These are phyloP conservation scores for Tuber aestivum DNA, from an alignment of 495 filamentous ascomycete species.

Conservation along the genomic window DNA sequence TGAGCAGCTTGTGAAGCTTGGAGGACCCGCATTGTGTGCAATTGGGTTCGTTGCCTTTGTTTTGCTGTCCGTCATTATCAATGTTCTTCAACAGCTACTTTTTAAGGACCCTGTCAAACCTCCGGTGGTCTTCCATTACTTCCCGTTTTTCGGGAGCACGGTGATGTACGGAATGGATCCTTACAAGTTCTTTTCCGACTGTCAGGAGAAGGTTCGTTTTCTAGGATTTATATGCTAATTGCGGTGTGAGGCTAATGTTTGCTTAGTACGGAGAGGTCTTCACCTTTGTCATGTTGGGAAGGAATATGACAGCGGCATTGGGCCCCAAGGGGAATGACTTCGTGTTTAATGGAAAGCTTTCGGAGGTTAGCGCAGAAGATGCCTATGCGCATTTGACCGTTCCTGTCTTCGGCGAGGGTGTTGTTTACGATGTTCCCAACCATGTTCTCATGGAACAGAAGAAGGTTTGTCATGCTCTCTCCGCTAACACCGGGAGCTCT, in stretches of 20 bases:
- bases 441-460: slow-evolving; percentile 81
- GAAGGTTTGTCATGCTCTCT: slow-evolving; percentile 46
- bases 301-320: slow-evolving; percentile 68
- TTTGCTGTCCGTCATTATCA: slow-evolving; percentile 55
- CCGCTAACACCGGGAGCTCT: not conserved
- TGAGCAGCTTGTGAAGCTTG: slow-evolving; percentile 45
- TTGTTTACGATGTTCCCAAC: slow-evolving; percentile 84
- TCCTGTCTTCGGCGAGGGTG: slow-evolving; percentile 78
- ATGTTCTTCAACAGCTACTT: slow-evolving; percentile 63
- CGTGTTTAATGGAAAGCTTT: slow-evolving; percentile 76
- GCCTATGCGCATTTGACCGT: slow-evolving; percentile 76
- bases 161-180: slow-evolving; percentile 79
- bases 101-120: slow-evolving; percentile 68
- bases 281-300: slow-evolving; percentile 70
- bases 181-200: slow-evolving; percentile 67
- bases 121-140: slow-evolving; percentile 76
- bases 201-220: slow-evolving; percentile 58
- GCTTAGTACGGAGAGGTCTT: slow-evolving; percentile 70
- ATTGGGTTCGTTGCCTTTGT: slow-evolving; percentile 45
- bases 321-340: slow-evolving; percentile 79
- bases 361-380: slow-evolving; percentile 75
- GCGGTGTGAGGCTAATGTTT: slow-evolving; percentile 8
- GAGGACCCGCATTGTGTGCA: slow-evolving; percentile 44
- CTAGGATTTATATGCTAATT: not conserved
- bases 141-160: slow-evolving; percentile 73